phyloP scores from a whole-genome alignment of 805 yeast species.

The Blastobotrys americana region DNA sequence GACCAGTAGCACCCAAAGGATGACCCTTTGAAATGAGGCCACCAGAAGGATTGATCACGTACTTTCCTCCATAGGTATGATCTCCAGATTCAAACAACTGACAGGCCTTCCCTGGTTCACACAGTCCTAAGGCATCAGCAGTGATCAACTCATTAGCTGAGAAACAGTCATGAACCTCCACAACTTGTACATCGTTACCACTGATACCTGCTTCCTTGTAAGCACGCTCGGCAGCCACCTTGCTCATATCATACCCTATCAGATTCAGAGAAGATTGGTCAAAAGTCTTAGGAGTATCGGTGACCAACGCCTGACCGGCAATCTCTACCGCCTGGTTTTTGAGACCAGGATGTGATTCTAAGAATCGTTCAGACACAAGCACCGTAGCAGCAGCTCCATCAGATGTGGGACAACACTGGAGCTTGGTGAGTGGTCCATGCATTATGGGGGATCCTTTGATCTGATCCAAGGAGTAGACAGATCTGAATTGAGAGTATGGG shows the following conservation, averaged over 20 bases:
- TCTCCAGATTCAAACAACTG: conserved; percentile 20
- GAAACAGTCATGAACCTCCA: conserved; percentile 25
- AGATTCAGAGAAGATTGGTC: conserved; percentile 17
- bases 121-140: conserved; percentile 22
- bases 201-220: conserved; percentile 15
- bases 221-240: conserved; percentile 18
- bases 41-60: conserved; percentile 24
- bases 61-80: conserved; percentile 22
- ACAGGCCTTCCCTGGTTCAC: conserved; percentile 20
- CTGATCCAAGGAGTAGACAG: conserved; percentile 22
- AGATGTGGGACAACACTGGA: conserved; percentile 25
- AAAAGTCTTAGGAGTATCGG: conserved; percentile 20
- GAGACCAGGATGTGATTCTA: conserved; percentile 18
- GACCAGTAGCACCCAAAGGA: conserved; percentile 25
- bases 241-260: conserved; percentile 21
- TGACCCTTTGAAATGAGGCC: conserved; percentile 25
- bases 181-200: conserved; percentile 22
- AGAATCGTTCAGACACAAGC: conserved; percentile 21
- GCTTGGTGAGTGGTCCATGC: conserved; percentile 20
- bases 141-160: conserved; percentile 23
- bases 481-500: conserved; percentile 23
- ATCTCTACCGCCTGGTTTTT: conserved; percentile 21
- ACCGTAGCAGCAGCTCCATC: conserved; percentile 25
- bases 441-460: conserved; percentile 20
- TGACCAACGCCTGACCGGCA: conserved; percentile 20